Evolutionary conservation across 352 stramenopile genomes (phyloP).

Genomic region (Poterioochromonas sp.): DNA sequence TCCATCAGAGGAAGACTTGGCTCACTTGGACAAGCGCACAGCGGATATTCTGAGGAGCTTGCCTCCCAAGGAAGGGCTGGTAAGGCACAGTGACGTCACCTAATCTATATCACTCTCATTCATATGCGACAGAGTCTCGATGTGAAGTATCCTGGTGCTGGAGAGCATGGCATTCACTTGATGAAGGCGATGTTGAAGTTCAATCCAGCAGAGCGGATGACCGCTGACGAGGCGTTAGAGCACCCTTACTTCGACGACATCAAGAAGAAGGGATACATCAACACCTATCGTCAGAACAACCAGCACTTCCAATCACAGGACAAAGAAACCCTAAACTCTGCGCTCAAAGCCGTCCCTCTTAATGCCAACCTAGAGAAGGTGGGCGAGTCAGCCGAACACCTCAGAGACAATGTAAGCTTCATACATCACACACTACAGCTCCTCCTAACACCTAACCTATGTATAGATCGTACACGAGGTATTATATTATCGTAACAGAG

Average conservation of each 20-base stretch:
- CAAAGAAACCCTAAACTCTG: neutral
- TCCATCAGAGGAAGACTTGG: conserved; percentile 70
- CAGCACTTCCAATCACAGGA: neutral
- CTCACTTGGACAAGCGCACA: conserved; percentile 27
- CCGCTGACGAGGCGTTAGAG: conserved; percentile 72
- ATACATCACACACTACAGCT: neutral
- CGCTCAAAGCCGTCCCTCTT: neutral
- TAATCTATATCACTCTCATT: neutral
- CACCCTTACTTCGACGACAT: conserved; percentile 63
- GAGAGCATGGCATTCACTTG: conserved; percentile 66
- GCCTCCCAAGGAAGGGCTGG: conserved; percentile 37
- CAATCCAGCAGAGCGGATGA: conserved; percentile 81
- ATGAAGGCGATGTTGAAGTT: conserved; percentile 81
- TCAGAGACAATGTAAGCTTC: neutral
- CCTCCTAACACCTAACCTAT: neutral
- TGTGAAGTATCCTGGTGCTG: conserved; percentile 52
- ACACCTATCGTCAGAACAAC: neutral
- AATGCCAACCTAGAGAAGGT: neutral
- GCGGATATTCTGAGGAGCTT: neutral
- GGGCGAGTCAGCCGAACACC: neutral
- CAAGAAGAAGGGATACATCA: neutral
- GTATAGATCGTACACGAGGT: conserved; percentile 13
- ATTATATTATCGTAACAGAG: neutral
- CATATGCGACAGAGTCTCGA: conserved; percentile 27
- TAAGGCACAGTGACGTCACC: conserved; percentile 10